These are phyloP conservation scores for Paralagenidium karlingii DNA, from an alignment of 352 stramenopile species.

Conservation along the genomic window DNA sequence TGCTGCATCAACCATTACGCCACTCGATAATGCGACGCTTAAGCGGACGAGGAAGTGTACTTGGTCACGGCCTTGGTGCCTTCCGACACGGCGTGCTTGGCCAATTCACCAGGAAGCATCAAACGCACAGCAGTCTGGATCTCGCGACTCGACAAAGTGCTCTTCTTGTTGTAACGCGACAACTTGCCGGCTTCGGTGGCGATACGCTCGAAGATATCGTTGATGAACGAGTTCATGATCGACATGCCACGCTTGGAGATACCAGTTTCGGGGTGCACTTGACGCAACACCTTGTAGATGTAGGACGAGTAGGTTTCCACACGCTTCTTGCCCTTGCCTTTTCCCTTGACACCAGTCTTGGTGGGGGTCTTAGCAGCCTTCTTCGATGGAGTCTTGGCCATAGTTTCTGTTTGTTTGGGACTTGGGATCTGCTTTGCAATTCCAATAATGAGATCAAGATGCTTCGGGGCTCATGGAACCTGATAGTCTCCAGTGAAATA, in stretches of 20 bases:
- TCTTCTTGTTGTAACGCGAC: slow-evolving; percentile 98
- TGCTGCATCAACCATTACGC: too few relatives aligned
- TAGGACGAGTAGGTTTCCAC: slow-evolving; percentile 85
- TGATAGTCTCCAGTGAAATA: too few relatives aligned
- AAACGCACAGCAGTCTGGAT: slow-evolving; percentile 96
- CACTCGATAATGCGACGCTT: too few relatives aligned
- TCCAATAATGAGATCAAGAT: too few relatives aligned
- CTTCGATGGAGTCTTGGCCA: slow-evolving; percentile 95
- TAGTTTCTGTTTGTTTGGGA: too few relatives aligned
- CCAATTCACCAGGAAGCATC: slow-evolving; percentile 90
- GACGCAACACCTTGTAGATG: slow-evolving; percentile 90
- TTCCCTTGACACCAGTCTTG: slow-evolving; percentile 82
- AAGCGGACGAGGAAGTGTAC: too few relatives aligned
- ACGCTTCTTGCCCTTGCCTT: slow-evolving; percentile 82
- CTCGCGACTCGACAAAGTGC: slow-evolving; percentile 92
- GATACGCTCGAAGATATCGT: slow-evolving; percentile 98
- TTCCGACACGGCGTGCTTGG: slow-evolving; percentile 96
- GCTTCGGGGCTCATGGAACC: too few relatives aligned
- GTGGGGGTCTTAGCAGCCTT: slow-evolving; percentile 70
- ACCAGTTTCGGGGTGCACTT: slow-evolving; percentile 95
- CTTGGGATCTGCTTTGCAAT: too few relatives aligned
- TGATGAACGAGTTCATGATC: slow-evolving; percentile 99
- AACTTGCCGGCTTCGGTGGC: slow-evolving; percentile 93
- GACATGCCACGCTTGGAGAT: slow-evolving; percentile 97
- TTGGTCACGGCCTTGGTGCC: slow-evolving; percentile 95